phyloP scores from a whole-genome alignment of 2,329 filamentous ascomycete species.

The Byssothecium circinans region DNA sequence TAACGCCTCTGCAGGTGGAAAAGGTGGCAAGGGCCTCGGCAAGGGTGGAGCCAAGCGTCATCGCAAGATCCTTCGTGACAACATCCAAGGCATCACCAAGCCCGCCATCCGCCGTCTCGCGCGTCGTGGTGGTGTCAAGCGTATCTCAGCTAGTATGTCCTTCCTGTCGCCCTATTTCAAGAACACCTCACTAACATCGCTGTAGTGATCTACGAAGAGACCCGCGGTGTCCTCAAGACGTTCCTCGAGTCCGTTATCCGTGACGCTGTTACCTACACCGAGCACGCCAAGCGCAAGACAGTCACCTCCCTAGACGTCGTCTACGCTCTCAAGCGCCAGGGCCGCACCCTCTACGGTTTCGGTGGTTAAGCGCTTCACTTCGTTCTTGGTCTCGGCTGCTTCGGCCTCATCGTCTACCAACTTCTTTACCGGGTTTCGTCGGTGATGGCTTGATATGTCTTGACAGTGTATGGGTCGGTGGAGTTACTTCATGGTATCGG shows the following conservation, averaged over 20 bases:
- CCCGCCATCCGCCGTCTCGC: slow-evolving; percentile 58
- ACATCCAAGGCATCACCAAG: slow-evolving; percentile 60
- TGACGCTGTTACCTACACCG: slow-evolving; percentile 76
- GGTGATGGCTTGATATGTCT: slow-evolving; percentile 17
- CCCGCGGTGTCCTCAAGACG: slow-evolving; percentile 74
- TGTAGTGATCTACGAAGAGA: slow-evolving; percentile 76
- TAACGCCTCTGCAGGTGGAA: slow-evolving; percentile 50
- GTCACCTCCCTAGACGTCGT: slow-evolving; percentile 69
- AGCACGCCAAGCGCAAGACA: slow-evolving; percentile 81
- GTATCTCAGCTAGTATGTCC: slow-evolving; percentile 54
- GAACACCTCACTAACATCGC: slow-evolving; percentile 26
- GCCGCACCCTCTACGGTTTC: slow-evolving; percentile 80
- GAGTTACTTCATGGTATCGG: slow-evolving; percentile 21
- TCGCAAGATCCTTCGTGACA: slow-evolving; percentile 58
- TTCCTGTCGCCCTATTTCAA: neutral
- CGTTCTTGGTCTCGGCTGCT: slow-evolving; percentile 15
- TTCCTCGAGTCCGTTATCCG: slow-evolving; percentile 78
- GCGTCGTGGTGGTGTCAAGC: slow-evolving; percentile 57
- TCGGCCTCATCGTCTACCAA: slow-evolving; percentile 12
- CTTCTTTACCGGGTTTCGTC: slow-evolving; percentile 8
- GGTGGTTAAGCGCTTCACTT: slow-evolving; percentile 66
- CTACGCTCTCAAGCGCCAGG: slow-evolving; percentile 66
- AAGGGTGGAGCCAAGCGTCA: slow-evolving; percentile 59
- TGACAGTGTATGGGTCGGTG: slow-evolving; percentile 29
- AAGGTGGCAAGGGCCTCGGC: slow-evolving; percentile 58